These are phyloP conservation scores for Amanita rimosa DNA, from an alignment of 768 basidiomycete genomes.

Conservation along the genomic window DNA sequence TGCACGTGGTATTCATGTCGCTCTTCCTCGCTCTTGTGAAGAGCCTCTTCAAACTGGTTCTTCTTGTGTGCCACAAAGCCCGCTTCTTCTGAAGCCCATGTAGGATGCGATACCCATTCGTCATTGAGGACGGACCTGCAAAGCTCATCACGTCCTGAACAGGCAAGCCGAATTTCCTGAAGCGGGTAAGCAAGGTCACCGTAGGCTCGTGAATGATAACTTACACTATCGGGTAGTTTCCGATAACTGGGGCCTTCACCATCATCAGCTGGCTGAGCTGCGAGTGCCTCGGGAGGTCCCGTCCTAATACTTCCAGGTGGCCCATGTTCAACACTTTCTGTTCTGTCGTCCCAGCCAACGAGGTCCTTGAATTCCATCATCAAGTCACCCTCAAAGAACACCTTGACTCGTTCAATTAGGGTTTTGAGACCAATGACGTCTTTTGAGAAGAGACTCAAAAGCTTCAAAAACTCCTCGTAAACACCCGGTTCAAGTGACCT, in stretches of 20 bases:
- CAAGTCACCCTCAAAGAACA: conserved; percentile 75
- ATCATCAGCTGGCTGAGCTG: conserved; percentile 71
- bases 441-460: conserved; percentile 82
- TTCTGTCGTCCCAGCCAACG: conserved; percentile 66
- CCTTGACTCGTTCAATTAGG: conserved; percentile 69
- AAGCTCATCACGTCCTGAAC: conserved; percentile 89
- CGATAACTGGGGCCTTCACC: conserved; percentile 93
- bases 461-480: conserved; percentile 91
- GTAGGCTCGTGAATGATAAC: conserved; percentile 19
- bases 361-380: conserved; percentile 79
- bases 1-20: conserved; percentile 97
- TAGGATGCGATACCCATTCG: conserved; percentile 97
- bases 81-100: conserved; percentile 94
- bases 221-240: conserved; percentile 74
- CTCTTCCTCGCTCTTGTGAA: conserved; percentile 97
- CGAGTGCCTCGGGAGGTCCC: conserved; percentile 63
- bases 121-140: conserved; percentile 96
- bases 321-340: conserved; percentile 50
- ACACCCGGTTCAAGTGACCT: conserved; percentile 61
- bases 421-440: conserved; percentile 84
- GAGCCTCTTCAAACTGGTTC: conserved; percentile 89
- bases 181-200: conserved; percentile 6
- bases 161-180: conserved; percentile 82
- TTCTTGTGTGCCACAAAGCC: conserved; percentile 95
- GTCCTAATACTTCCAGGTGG: conserved; percentile 73